Evolutionary conservation across 2,329 filamentous ascomycete species (phyloP), one percentile per base, ranked within the genome.

Genomic region (Monascus ruber): DNA sequence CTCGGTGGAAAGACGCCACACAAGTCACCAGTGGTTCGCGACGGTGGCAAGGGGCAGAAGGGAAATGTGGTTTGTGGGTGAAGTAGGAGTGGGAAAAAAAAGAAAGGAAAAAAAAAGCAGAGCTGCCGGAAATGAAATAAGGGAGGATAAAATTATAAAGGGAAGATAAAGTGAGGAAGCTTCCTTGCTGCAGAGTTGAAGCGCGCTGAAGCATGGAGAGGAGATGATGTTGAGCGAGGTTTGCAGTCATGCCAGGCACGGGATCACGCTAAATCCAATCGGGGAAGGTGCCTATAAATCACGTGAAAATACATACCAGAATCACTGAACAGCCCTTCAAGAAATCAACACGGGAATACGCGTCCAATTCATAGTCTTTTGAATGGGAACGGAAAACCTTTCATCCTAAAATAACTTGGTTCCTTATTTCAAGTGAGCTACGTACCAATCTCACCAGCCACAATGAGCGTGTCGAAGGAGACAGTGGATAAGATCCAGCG

Each of bases 401-500:
- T 17, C 17, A 17, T 17, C 17, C 17, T 17, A 17, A 17, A 17
- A 17, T 17, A 2, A 17, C 17, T 17, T 3, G 17, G 17, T 17
- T 17, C 17, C 17, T 17, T 17, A 17, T 17, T 17, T 3, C 17
- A 17, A 17, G 17, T 17, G 17, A 17, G 17, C 17, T 17, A 17
- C 3, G 17, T 17, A 17, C 17, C 17, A 17, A 17, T 17, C 17
- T 17, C 17, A 17, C 3, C 3, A 17, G 17, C 17, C 17, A 17
- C 17, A 17, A 17, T 17, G 17, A 17, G 17, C 17, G 17, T 17
- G 17, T 17, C 57, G 1, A 51, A 60, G n/a, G 46, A 52, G n/a
- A 53, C 47, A 5, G 44, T 60, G 26, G 47, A 54, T 5, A 63
- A 56, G 29, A 53, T 64, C 34, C 58, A 56, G 35, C 44, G 46